Base-by-base conservation (phyloP, 208 protist genomes). In the Naegleria gruberi region DNA sequence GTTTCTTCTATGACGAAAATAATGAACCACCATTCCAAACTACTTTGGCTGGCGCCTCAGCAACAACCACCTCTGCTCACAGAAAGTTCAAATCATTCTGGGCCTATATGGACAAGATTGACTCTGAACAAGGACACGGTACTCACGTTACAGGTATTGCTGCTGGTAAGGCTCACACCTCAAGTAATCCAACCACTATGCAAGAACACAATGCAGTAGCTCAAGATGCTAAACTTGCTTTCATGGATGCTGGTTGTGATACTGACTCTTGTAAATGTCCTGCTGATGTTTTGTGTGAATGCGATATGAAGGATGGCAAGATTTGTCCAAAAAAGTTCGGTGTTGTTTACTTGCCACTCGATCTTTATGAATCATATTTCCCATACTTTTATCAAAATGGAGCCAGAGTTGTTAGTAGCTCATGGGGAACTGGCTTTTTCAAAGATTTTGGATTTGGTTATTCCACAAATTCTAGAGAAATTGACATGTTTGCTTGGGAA, bases 331-430 rank as follows among this genome's bases (percentile, higher is more conserved):
- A 86, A 46, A 44, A 47, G 26, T 86, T 86, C 26, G 82, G 84
- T n/a, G 84, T 65, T 19, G 84, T 88, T 12, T 88, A 88, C 26
- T 65, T 65, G 42, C 84, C 84, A 43, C 30, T 88, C 3, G 84
- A 88, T 88, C n/a, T 88, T 6, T 45, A 88, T 65, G 10, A 17
- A 8, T 41, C 7, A 26, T 65, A 65, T 30, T 88, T 88, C 26
- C 26, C 26, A 43, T 88, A 42, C 12, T 88, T 65, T 41, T 88
- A 88, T 65, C 4, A 10, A 43, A 65, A 51, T 0, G 96, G 95
- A 4, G 95, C 96, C 1, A 94, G 94, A 86, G 93, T 98, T 43
- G 94, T 93, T 40, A 95, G 93, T 91, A 97, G 96, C 92, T 97
- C 95, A 43, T 98, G 96, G 96, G 96, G 96, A 44, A 93, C 95